Base-by-base conservation (phyloP, 345 rosid genomes). In the Linum tenue region DNA sequence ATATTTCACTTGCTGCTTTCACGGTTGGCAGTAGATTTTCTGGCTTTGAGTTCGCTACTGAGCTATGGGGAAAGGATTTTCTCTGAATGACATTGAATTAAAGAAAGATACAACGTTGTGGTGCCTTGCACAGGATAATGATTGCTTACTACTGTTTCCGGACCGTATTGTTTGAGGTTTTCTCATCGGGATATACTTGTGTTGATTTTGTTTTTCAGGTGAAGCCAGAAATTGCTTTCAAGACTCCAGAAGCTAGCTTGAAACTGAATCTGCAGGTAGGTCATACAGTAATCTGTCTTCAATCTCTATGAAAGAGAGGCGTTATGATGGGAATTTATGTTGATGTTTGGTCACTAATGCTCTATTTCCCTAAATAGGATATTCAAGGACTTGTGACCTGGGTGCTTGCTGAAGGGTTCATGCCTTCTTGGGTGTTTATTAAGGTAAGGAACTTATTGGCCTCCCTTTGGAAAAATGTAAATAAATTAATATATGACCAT, bases 311-410 rank as follows among this genome's bases (percentile, higher is more conserved):
- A 62, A 40, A 39, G 53, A 1, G 65, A 43, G 48, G 51, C 31
- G 1, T 40, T 31, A 10, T 48, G 42, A 48, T 15, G 39, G 3
- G 35, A 5, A 44, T 12, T 9, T 48, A 9, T 48, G 53, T 9
- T 48, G 14, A 22, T 22, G 53, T 9, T 10, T 7, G 3, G 7
- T 48, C 14, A 48, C 3, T 2, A 48, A 15, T 48, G 53, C 14
- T 61, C 38, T 72, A 48, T 66, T 37, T 75, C 55, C n/a, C 79
- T 78, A 67, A 43, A 61, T 72, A 90, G 99, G 99, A 94, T 64
- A 82, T 94, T 74, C 95, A 88, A 69, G 97, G 96, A 59, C 92
- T 94, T 78, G 90, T 94, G 44, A 86, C 95, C n/a, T 94, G 97
- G 99, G 99, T 94, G 69, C 89, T 94, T 72, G 89, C 82, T n/a